Evolutionary conservation across 768 basidiomycete genomes (phyloP).

Genomic region (Lentinula sp.): DNA sequence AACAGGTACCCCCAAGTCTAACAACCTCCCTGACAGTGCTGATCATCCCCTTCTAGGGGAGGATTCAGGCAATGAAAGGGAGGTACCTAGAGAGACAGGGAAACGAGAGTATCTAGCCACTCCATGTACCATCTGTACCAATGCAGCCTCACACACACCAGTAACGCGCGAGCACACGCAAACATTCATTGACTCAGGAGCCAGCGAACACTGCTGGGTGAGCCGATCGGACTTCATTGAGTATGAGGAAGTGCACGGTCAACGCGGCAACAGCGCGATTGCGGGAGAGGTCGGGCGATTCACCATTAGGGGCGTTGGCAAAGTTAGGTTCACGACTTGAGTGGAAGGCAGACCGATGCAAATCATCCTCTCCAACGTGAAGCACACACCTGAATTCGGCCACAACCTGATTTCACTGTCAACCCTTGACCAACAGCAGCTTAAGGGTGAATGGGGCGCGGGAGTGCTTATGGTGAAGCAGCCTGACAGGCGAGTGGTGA

Average conservation of each 20-base stretch:
- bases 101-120: too few species aligned
- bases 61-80: too few species aligned
- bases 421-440: background rate
- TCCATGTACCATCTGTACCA: background rate
- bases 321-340: background rate
- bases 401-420: background rate
- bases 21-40: too few species aligned
- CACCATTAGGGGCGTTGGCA: background rate
- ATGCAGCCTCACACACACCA: background rate
- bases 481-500: background rate
- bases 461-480: background rate
- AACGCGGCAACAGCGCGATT: background rate
- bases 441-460: background rate
- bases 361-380: background rate
- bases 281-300: background rate
- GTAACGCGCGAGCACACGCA: fast-evolving
- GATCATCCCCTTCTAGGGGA: too few species aligned
- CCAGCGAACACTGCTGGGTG: background rate
- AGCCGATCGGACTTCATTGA: background rate
- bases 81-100: too few species aligned
- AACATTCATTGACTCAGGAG: background rate
- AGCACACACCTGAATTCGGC: background rate
- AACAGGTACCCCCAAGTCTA: too few species aligned
- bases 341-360: background rate
- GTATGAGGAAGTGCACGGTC: background rate